A percentile compares a stretch with the other conserved stretches of the same genome.
These are phyloP conservation scores for Dendrocalamus latiflorus DNA, from an alignment of 202 grass and related monocot species.

Conservation along the genomic window DNA sequence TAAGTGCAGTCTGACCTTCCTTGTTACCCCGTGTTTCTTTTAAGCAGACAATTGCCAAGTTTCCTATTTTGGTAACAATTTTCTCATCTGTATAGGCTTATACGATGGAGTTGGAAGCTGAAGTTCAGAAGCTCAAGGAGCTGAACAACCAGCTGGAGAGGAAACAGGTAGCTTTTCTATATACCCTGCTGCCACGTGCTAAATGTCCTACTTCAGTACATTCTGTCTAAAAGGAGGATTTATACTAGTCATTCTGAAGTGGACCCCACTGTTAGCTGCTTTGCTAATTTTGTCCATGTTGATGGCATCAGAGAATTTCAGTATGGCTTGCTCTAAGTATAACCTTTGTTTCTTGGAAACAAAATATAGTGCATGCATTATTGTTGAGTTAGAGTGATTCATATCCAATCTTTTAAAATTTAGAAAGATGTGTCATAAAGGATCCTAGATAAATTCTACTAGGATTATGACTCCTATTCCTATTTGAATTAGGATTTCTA, in stretches of 20 bases:
- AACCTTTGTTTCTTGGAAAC: not conserved
- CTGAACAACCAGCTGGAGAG: conserved; percentile 62
- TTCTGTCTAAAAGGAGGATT: not conserved
- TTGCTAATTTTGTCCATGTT: too few relatives aligned
- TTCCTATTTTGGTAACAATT: conserved; percentile 23
- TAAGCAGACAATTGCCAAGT: not conserved
- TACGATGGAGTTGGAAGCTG: conserved; percentile 94
- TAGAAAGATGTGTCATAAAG: too few relatives aligned
- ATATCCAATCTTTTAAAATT: not conserved
- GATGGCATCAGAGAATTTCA: not conserved
- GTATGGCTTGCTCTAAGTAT: not conserved
- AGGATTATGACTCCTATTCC: too few relatives aligned
- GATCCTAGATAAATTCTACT: too few relatives aligned
- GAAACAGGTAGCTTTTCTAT: conserved; percentile 71
- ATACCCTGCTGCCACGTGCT: not conserved
- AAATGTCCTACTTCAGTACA: not conserved
- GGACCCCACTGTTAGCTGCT: too few relatives aligned
- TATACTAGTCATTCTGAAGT: not conserved
- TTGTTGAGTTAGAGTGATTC: too few relatives aligned
- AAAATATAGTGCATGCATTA: not conserved
- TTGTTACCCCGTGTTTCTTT: not conserved
- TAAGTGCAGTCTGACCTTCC: not conserved
- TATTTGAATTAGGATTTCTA: too few relatives aligned
- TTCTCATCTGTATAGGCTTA: conserved; percentile 62
- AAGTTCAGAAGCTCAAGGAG: conserved; percentile 89